Evolutionary conservation across 2,329 filamentous ascomycete genomes (phyloP).

Genomic region (Neurospora sp.): DNA sequence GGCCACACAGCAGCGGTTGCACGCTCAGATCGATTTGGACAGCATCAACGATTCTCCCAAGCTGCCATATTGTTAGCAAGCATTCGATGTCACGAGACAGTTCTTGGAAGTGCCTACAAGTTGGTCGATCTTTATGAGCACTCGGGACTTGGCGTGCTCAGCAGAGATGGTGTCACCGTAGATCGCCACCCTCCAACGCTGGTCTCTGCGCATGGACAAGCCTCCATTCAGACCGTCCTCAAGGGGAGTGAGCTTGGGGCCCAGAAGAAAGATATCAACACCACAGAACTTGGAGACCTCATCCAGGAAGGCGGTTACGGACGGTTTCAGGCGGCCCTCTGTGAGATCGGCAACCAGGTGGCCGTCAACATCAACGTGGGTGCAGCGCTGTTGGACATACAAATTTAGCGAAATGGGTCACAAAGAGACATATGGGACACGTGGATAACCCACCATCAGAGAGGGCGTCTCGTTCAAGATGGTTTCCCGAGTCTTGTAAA

Average conservation of each 20-base stretch:
- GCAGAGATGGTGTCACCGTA: conserved; percentile 92
- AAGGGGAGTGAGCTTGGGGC: conserved; percentile 76
- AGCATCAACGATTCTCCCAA: conserved; percentile 64
- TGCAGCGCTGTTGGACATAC: conserved; percentile 60
- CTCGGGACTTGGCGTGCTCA: conserved; percentile 92
- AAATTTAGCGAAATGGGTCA: conserved; percentile 20
- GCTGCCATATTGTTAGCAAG: conserved; percentile 37
- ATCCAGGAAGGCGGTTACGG: conserved; percentile 77
- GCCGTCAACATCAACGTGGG: conserved; percentile 86
- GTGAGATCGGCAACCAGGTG: conserved; percentile 71
- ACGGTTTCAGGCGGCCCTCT: conserved; percentile 58
- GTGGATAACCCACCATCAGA: conserved; percentile 60
- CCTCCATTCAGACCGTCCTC: conserved; percentile 66
- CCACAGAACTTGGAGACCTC: conserved; percentile 80
- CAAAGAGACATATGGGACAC: conserved; percentile 9
- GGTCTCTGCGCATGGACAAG: conserved; percentile 74
- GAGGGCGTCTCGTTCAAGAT: conserved; percentile 89
- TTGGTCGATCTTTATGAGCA: conserved; percentile 95
- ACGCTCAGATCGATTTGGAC: conserved; percentile 77
- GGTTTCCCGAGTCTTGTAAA: conserved; percentile 80
- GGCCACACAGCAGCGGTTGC: conserved; percentile 86
- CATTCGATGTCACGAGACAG: not conserved
- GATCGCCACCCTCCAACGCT: conserved; percentile 84
- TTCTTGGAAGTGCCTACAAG: conserved; percentile 48
- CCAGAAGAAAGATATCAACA: conserved; percentile 91